These are phyloP conservation scores for Casuarina equisetifolia DNA, from an alignment of 306 rosid species.

Conservation along the genomic window DNA sequence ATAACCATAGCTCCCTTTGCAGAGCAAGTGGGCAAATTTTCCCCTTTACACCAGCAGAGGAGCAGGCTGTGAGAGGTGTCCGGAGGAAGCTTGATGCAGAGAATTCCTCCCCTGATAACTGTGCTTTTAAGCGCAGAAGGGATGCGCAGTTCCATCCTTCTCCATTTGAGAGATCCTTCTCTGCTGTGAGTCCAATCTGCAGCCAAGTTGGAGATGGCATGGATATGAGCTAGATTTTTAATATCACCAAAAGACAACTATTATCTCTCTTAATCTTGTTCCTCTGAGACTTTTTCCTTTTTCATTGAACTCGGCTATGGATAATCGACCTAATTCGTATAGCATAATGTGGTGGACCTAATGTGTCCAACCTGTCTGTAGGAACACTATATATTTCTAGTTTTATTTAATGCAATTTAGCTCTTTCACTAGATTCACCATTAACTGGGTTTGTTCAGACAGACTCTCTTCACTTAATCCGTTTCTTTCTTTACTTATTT, in stretches of 20 bases:
- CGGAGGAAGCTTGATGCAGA: slow-evolving; percentile 81
- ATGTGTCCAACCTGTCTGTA: slow-evolving; percentile 54
- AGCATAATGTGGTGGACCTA: slow-evolving; percentile 52
- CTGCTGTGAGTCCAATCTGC: slow-evolving; percentile 78
- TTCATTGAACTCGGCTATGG: slow-evolving; percentile 39
- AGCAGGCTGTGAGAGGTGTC: slow-evolving; percentile 82
- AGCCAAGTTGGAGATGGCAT: slow-evolving; percentile 91
- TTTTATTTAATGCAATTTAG: slow-evolving; percentile 58
- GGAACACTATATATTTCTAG: slow-evolving; percentile 67
- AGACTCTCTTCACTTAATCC: slow-evolving; percentile 28
- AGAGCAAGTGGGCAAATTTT: slow-evolving; percentile 77
- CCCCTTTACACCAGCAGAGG: slow-evolving; percentile 64
- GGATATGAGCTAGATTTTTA: slow-evolving; percentile 72
- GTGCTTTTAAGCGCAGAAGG: slow-evolving; percentile 77
- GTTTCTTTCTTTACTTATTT: slow-evolving; percentile 31
- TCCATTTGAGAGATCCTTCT: slow-evolving; percentile 83
- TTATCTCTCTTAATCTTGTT: slow-evolving; percentile 43
- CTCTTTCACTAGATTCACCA: slow-evolving; percentile 51
- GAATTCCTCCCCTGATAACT: slow-evolving; percentile 46
- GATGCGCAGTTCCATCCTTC: slow-evolving; percentile 79
- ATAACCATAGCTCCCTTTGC: slow-evolving; percentile 90
- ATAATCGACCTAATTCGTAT: slow-evolving; percentile 53
- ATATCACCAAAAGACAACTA: slow-evolving; percentile 37
- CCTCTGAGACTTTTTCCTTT: slow-evolving; percentile 34
- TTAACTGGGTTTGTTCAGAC: slow-evolving; percentile 29